Evolutionary conservation across 495 filamentous ascomycete genomes (phyloP).

Genomic region (Cudoniella acicularis): DNA sequence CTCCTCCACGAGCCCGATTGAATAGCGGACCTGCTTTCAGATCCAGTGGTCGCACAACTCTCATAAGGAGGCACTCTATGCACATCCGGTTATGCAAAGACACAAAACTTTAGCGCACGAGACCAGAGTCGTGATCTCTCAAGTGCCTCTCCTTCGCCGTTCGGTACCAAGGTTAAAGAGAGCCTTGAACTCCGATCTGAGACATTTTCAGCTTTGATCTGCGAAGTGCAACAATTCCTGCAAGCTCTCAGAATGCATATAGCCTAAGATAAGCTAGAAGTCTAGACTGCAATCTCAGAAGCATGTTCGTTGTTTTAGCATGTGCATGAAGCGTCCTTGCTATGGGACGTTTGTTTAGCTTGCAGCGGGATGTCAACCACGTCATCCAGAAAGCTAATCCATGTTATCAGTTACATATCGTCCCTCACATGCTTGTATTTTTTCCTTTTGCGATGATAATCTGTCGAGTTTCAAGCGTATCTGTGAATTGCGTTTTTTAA

Average conservation of each 20-base stretch:
- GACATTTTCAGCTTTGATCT: neutral
- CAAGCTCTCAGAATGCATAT: neutral
- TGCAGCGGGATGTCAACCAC: no score
- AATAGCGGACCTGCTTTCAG: neutral
- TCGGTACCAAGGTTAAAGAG: neutral
- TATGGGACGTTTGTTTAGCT: no score
- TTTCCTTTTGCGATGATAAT: no score
- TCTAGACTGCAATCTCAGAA: no score
- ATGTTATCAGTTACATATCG: no score
- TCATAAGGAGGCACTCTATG: no score
- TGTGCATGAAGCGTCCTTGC: no score
- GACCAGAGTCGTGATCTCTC: neutral
- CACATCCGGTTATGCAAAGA: neutral
- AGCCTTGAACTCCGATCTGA: neutral
- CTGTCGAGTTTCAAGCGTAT: no score
- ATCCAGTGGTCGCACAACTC: neutral
- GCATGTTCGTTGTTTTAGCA: no score
- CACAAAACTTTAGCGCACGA: neutral
- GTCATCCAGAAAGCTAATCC: no score
- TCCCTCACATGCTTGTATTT: no score
- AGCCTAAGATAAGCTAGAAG: neutral
- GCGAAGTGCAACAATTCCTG: neutral
- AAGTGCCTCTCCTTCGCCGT: neutral
- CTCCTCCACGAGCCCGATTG: neutral
- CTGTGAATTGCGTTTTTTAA: no score